Base-by-base conservation (phyloP, 805 yeast species). In the Yarrowia alimentaria region DNA sequence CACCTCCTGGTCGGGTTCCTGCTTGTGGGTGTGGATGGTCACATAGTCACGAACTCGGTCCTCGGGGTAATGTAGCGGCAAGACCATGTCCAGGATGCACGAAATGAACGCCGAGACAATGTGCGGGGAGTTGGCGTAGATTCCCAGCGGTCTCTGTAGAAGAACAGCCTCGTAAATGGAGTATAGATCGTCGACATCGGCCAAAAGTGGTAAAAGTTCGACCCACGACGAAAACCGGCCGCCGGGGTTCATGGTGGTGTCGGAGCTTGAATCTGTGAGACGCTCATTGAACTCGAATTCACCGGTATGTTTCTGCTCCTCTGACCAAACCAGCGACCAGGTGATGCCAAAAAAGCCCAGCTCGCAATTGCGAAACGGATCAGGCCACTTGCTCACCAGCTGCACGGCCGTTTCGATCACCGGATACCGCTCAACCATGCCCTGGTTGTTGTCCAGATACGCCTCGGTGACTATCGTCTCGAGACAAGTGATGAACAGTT, bases 381-480 rank as follows among this genome's bases (percentile, higher is more conserved):
- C 56, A 7, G 61, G 62, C 64, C 64, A 61, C 11, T 47, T 19
- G 7, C 61, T 53, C 5, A 61, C 56, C 30, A 56, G 53, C 28
- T 42, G 45, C 12, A 61, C 47, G 18, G 61, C 63, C 2, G 57
- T 47, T 51, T 61, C 62, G 5, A 61, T 31, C 9, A 57, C 31
- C 3, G 61, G 60, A 26, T 58, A 29, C 34, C 58, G 56, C 6
- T 52, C 48, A 16, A 56, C 60, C 47, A 57, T 35, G 8, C 56
- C 25, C 16, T 20, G 26, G 11, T 26, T 29, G 19, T 55, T 20
- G 37, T 45, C 51, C 29, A 38, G 33, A 12, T 29, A 45, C 14
- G 38, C 42, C 19, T 53, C 30, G n/a, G 48, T 38, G 7, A 58
- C 51, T n/a, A 54, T 29, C 14, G 32, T 20, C 13, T 45, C 16